Evolutionary conservation across 257 asterid species (phyloP), one percentile per base, ranked within the genome.

Genomic region (Eustoma russellianum): DNA sequence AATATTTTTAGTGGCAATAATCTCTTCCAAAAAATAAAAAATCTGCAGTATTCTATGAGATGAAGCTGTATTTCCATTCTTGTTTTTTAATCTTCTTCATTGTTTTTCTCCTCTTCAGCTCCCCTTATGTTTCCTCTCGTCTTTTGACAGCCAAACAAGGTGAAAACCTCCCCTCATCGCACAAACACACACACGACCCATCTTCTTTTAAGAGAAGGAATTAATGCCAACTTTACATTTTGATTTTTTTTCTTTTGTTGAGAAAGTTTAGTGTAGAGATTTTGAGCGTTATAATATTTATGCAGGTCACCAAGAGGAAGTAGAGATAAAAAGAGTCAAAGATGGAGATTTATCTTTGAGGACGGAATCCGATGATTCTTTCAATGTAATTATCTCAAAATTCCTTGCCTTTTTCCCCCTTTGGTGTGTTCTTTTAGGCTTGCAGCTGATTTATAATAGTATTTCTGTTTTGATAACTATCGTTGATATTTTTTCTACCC

Each of bases 1-100:
- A 38, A 38, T 38, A 38, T 38, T 38, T 11, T 7, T 38, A 7
- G 30, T 11, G 12, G 7, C 7, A 7, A 0, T 10, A 38, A 38
- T 8, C 43, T 46, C 14, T 17, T 3, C 38, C 9, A 17, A 7
- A n/a, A 44, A 30, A 57, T 15, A 15, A 56, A 16, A 17, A 14
- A 47, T n/a, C 10, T 10, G 33, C 5, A 13, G 13, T 15, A 11
- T 8, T 38, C 43, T 34, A 5, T n/a, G n/a, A 1, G 18, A 69
- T 74, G 73, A 62, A 62, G 68, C 67, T 53, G 40, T 60, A 46
- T 18, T 40, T 13, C 30, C 40, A n/a, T 33, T 33, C 53, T 54
- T 41, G 33, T 60, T 40, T 38, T 28, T 12, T 69, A 48, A 24
- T 73, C 6, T 35, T 63, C 19, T 41, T 60, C 52, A 50, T 70